Evolutionary conservation across 2,329 filamentous ascomycete genomes (phyloP), one percentile per base, ranked within the genome.

Genomic region (Colletotrichum acutatum): DNA sequence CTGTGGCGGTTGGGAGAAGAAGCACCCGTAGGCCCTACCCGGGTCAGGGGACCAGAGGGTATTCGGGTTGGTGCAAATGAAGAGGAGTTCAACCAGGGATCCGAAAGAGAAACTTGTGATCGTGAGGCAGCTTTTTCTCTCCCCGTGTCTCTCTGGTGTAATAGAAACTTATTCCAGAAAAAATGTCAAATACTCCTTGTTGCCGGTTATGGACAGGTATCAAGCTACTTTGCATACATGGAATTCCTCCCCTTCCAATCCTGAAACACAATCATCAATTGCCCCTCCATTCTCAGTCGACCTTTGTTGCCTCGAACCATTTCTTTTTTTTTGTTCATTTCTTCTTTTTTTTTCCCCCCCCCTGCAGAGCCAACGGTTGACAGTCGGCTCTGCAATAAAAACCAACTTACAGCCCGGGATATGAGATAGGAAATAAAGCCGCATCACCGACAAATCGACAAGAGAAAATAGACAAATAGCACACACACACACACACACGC

Each of bases 191-290:
- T 32, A 62, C 22, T 59, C 30, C 37, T 62, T 59, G 30, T 72
- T 72, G 65, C 69, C 66, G 65, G 69, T 68, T 58, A 42, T 46
- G 62, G 68, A 67, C 58, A 72, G 69, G 69, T 72, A 72, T 72
- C 69, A 72, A 68, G 69, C 69, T 72, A 72, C 58, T 62, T 54
- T 53, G 58, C 28, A 53, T 68, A 71, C 58, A 68, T 57, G 57
- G 57, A 52, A 14, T 28, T 46, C 26, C 59, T 19, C 26, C 16
- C 26, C 16, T 24, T 24, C 11, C 26, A 49, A 32, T 9, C 19
- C 42, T 49, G 42, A 52, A 24, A 62, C 28, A 52, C 19, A 28
- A 34, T 14, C 60, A 24, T 34, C 42, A 22, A 14, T 52, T n/a
- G 16, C 37, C 4, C 61, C 46, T n/a, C 30, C 11, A 42, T 63